These are phyloP conservation scores for Fraxinus anomala DNA, from an alignment of 257 asterid species.

Conservation along the genomic window DNA sequence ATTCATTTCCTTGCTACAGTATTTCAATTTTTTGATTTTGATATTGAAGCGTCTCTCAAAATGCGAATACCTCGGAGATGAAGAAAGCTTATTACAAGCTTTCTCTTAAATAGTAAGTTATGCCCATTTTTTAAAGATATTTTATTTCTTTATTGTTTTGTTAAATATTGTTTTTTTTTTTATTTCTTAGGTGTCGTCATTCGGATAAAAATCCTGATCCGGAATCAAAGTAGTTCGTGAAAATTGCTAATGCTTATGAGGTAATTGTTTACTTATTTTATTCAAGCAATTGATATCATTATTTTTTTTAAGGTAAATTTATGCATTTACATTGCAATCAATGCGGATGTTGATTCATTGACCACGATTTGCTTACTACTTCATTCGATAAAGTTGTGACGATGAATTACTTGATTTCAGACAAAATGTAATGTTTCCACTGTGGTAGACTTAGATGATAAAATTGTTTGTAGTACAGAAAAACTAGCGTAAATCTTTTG, in stretches of 20 bases:
- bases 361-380: neutral
- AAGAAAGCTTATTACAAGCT: conserved; percentile 70
- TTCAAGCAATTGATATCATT: neutral
- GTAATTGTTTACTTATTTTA: conserved; percentile 33
- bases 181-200: conserved; percentile 46
- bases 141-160: neutral
- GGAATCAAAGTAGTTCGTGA: conserved; percentile 74
- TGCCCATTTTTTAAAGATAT: neutral
- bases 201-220: conserved; percentile 96
- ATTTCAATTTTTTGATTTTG: conserved; percentile 4
- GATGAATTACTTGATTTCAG: neutral
- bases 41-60: conserved; percentile 53
- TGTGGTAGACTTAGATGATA: no score
- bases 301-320: no score
- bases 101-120: conserved; percentile 73
- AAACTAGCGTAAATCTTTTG: no score
- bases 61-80: conserved; percentile 54
- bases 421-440: no score
- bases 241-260: conserved; percentile 93
- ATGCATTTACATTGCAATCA: neutral
- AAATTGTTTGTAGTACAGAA: no score
- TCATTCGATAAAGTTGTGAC: neutral
- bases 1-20: neutral
- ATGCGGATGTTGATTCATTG: neutral
- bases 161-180: neutral